Base-by-base conservation (phyloP, 305 asterid species). In the Rubia occidens region DNA sequence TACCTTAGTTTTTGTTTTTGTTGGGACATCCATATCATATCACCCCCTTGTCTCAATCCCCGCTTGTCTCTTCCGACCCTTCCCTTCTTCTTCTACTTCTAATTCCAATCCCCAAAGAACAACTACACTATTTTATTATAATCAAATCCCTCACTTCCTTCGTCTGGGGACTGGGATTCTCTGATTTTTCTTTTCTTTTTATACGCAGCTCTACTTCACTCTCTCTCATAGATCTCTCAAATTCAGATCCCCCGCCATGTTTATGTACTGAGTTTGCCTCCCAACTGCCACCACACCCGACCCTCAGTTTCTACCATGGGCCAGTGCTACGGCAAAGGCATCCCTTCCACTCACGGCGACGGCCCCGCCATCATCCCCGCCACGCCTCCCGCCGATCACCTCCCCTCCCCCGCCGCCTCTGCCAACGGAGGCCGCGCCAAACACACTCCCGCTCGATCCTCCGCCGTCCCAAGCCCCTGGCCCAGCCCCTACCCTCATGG, bases 321-420 rank as follows among this genome's bases (percentile, higher is more conserved):
- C 67, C 97, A 91, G 91, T 91, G 98, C 66, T 91, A 88, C 69
- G 98, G 98, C 39, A 91, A 91, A 84, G 79, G 95, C 76, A 85
- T 89, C 83, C 95, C 96, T 74, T 82, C 88, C 74, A 82, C 76
- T 3, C 88, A 86, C 73, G 71, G 77, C 82, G 89, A 80, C 49
- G 81, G 74, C 11, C 69, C 82, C 66, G 60, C 80, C 78, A 77
- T 78, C 78, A 77, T 78, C 76, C 74, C 60, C 71, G 76, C 69
- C 71, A 62, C 81, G 60, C 51, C 77, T 18, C 54, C 47, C 17
- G 63, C 78, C 78, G 35, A 18, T 47, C 72, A 56, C 60, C 78
- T 55, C 43, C 72, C 76, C n/a, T 69, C 63, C 37, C 72, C 76
- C 24, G 70, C 84, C 26, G 61, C 49, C 2, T 8, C 58, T 14